Evolutionary conservation across 148 eudicot species (phyloP), one percentile per base, ranked within the genome.

Genomic region (Nyssa sinensis): DNA sequence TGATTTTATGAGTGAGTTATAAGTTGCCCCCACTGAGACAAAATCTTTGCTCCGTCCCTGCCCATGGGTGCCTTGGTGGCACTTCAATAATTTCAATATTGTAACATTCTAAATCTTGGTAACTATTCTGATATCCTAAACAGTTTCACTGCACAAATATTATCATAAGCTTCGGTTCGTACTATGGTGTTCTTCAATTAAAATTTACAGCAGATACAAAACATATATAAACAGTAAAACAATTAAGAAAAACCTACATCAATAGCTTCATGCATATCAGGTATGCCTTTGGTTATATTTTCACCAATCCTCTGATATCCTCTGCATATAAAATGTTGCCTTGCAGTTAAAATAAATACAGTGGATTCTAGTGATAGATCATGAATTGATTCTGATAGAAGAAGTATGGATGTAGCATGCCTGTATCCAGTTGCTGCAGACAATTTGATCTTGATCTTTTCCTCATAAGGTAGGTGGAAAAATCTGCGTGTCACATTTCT

Each of bases 261-360:
- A 75, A 95, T 95, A 69, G 98, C 98, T 81, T 95, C 97, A 57
- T 95, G 98, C 83, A 71, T 86, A 79, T 95, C 98, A 70, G 98
- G 97, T 44, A 82, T 75, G 44, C 98, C 97, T 88, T 89, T 90
- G 64, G 98, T 95, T 74, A 94, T 51, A 69, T 95, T 95, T 70
- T 90, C 91, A n/a, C 98, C 94, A 39, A 95, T 82, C 62, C 83
- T 86, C 81, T 95, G 98, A 82, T 95, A 95, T 49, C 98, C 98
- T 62, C 98, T 95, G 90, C 85, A 82, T 28, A 74, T 72, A 16
- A 68, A 77, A 64, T 58, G 35, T 49, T 34, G 73, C 27, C 23
- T 59, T n/a, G n/a, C 53, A 29, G 67, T 59, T 19, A 67, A 28
- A 71, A 28, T 62, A 4, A n/a, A 30, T 7, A 16, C 12, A 35